Evolutionary conservation across 2,329 filamentous ascomycete genomes (phyloP).

Genomic region (Penicillium sp.): DNA sequence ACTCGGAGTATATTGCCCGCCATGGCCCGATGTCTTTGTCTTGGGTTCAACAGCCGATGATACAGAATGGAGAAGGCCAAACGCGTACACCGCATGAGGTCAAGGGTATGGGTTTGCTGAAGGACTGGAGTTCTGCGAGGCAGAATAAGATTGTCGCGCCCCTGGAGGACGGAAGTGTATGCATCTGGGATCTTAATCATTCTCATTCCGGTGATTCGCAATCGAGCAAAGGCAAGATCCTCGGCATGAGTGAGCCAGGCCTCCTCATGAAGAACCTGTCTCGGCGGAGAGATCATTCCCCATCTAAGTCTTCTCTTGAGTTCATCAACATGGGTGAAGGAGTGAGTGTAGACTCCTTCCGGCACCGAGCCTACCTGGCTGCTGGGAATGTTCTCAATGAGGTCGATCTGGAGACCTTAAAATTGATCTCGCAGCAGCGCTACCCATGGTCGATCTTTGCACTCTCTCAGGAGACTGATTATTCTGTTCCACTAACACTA

Average conservation of each 20-base stretch:
- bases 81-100: conserved; percentile 58
- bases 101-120: conserved; percentile 70
- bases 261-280: conserved; percentile 70
- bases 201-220: conserved; percentile 30
- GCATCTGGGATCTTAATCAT: conserved; percentile 73
- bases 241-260: conserved; percentile 65
- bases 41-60: conserved; percentile 69
- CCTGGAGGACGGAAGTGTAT: conserved; percentile 83
- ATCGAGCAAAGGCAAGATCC: conserved; percentile 55
- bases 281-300: conserved; percentile 50
- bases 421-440: conserved; percentile 65
- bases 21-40: conserved; percentile 71
- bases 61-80: conserved; percentile 35
- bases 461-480: conserved; percentile 66
- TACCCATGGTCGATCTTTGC: conserved; percentile 85
- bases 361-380: conserved; percentile 73
- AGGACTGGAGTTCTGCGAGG: conserved; percentile 53
- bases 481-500: conserved; percentile 73
- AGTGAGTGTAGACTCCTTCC: conserved; percentile 72
- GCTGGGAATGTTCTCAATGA: conserved; percentile 76
- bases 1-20: conserved; percentile 83
- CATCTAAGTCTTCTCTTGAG: conserved; percentile 30
- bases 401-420: conserved; percentile 74
- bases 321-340: conserved; percentile 68
- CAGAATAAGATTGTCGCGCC: conserved; percentile 69